Percentiles rank a stretch among this genome's conserved stretches.
Conservation (phyloP, 2,329 filamentous ascomycete genomes). For the Beauveria brongniartii region DNA sequence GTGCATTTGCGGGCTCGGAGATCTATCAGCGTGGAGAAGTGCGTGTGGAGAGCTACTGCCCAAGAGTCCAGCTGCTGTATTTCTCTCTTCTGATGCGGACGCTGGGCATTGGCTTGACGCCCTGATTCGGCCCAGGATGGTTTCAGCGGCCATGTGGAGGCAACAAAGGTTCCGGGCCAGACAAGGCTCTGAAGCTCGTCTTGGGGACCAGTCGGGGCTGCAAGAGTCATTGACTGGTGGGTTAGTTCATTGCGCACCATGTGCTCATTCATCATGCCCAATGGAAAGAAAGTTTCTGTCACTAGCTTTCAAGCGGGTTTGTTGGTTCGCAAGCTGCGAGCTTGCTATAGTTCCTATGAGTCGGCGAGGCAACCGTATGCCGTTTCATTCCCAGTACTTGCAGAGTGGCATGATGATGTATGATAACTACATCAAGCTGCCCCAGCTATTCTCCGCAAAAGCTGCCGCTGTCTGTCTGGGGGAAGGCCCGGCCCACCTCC, state of each 20-base stretch:
- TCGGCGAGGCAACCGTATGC: background rate
- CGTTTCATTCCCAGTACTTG: no score
- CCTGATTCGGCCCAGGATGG: background rate
- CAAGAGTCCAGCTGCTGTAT: background rate
- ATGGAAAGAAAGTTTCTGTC: background rate
- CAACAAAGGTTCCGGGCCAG: background rate
- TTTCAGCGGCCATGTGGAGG: background rate
- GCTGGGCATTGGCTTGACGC: background rate
- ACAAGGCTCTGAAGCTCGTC: background rate
- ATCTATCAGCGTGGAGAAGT: constrained; percentile 1
- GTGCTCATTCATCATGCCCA: no score
- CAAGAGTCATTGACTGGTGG: background rate
- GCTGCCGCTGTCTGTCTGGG: constrained; percentile 1
- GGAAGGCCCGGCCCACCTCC: background rate
- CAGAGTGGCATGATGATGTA: background rate
- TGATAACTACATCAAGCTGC: background rate
- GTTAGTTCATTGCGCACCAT: no score
- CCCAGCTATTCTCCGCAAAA: constrained; percentile 1
- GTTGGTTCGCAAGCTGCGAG: background rate
- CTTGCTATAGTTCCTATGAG: background rate
- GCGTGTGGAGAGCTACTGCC: background rate
- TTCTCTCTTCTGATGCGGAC: background rate
- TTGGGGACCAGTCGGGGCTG: background rate
- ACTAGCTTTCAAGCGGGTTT: background rate
- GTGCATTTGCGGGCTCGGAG: background rate